Base-by-base conservation (phyloP, 129 eudicot species). In the Logfia minima region DNA sequence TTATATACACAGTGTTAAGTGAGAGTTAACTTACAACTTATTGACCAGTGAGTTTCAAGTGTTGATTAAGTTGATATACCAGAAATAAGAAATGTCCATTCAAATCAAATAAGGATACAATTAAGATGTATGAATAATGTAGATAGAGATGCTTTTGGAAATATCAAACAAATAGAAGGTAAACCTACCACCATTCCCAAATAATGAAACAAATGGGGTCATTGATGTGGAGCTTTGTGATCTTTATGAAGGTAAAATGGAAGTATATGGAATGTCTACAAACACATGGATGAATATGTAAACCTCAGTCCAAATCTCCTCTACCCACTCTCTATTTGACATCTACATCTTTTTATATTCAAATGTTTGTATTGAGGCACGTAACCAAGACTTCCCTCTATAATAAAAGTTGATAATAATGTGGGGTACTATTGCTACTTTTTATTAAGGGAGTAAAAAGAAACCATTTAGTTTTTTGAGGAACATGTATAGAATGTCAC, bases 151-250 rank as follows among this genome's bases (percentile, higher is more conserved):
- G 41, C 24, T 64, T 71, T 17, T 71, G 71, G 77, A 71, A 63
- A 71, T 66, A 61, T 52, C 56, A 79, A 51, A 8, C 55, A 72
- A 72, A 72, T 45, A 73, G 66, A 66, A 51, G 58, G 35, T 37
- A 74, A 73, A 80, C 62, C 74, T 52, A 53, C 51, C 34, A 66
- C 70, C 79, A 55, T 74, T 6, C 70, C 52, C 17, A 73, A 65
- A 65, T 53, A 66, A 73, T 65, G 67, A 74, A 80, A 58, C 60
- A 80, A 37, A 74, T 80, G 79, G 79, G 83, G 83, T 43, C 79
- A 55, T n/a, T 80, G 61, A 72, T 64, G 52, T 64, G 74, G 83
- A 72, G 43, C 31, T 51, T 72, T 79, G 68, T 53, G 69, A 80
- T 55, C 79, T 73, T 66, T 28, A 66, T 73, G 51, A 52, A 66